phyloP scores from a whole-genome alignment of 1,284 basidiomycete genomes.

The Apiotrichum gracile region DNA sequence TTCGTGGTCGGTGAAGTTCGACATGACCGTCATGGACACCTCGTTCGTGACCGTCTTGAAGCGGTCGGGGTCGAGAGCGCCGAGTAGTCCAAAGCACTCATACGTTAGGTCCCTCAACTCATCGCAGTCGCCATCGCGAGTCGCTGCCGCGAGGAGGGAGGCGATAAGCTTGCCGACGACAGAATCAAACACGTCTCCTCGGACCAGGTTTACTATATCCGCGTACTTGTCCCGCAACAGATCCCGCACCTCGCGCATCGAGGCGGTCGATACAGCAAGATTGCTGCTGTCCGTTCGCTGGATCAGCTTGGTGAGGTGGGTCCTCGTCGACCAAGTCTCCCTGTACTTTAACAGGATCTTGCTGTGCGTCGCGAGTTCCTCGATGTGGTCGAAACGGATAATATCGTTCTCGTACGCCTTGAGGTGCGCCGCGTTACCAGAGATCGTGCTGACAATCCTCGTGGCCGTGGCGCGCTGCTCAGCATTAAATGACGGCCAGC shows the following conservation, averaged over 20 bases:
- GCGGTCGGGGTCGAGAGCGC: constrained; percentile 93
- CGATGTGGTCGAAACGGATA: constrained; percentile 66
- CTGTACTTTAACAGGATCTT: constrained; percentile 54
- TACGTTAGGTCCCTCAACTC: constrained; percentile 64
- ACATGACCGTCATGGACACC: constrained; percentile 64
- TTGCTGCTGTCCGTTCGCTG: constrained; percentile 76
- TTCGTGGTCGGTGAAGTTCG: constrained; percentile 74
- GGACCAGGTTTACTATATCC: constrained; percentile 60
- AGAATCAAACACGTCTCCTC: constrained; percentile 81
- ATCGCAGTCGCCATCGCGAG: constrained; percentile 66
- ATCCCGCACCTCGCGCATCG: constrained; percentile 67
- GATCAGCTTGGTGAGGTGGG: constrained; percentile 64
- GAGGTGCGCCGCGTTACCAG: constrained; percentile 57
- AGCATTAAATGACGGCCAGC: constrained; percentile 63
- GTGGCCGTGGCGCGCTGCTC: constrained; percentile 56
- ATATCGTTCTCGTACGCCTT: constrained; percentile 62
- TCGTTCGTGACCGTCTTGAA: constrained; percentile 53
- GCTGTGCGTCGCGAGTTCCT: constrained; percentile 57
- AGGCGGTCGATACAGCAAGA: constrained; percentile 67
- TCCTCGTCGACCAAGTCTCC: constrained; percentile 52
- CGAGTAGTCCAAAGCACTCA: constrained; percentile 89
- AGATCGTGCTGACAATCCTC: constrained; percentile 65
- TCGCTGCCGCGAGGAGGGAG: constrained; percentile 64
- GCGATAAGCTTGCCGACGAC: constrained; percentile 65
- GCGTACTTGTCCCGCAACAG: constrained; percentile 57